These are phyloP conservation scores for Cystoderma amianthinum DNA, from an alignment of 768 basidiomycete species.

Conservation along the genomic window DNA sequence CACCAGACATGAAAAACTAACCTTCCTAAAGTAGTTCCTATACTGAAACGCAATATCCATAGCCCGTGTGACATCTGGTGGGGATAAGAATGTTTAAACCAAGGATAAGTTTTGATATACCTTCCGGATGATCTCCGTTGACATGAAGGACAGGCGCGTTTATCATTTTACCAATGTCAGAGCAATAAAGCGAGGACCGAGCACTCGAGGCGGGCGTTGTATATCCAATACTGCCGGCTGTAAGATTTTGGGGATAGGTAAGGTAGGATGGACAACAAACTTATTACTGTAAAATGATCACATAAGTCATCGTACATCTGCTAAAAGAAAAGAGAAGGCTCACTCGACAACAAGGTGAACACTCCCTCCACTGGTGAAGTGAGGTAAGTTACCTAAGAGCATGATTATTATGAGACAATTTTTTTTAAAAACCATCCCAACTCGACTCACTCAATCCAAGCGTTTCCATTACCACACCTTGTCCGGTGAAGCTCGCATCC, in stretches of 20 bases:
- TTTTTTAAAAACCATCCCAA: neutral
- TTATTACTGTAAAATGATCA: slow-evolving; percentile 49
- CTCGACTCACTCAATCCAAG: slow-evolving; percentile 66
- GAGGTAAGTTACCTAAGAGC: slow-evolving; percentile 70
- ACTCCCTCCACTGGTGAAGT: slow-evolving; percentile 87
- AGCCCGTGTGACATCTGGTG: slow-evolving; percentile 71
- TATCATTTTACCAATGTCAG: slow-evolving; percentile 86
- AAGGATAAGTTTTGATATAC: slow-evolving; percentile 20
- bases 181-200: slow-evolving; percentile 83
- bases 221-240: slow-evolving; percentile 75
- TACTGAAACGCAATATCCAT: slow-evolving; percentile 88
- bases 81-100: neutral
- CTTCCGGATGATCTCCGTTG: slow-evolving; percentile 89
- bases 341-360: slow-evolving; percentile 90
- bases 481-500: slow-evolving; percentile 87
- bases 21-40: slow-evolving; percentile 79
- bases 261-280: slow-evolving; percentile 20
- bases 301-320: neutral
- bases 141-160: slow-evolving; percentile 86
- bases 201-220: slow-evolving; percentile 84
- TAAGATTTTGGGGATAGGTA: neutral
- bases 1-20: slow-evolving; percentile 8
- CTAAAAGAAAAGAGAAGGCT: too few relatives aligned
- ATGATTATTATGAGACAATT: neutral
- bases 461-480: slow-evolving; percentile 86